phyloP scores from a whole-genome alignment of 192 early-diverging fungal species.

The Chytriomyces sp. region DNA sequence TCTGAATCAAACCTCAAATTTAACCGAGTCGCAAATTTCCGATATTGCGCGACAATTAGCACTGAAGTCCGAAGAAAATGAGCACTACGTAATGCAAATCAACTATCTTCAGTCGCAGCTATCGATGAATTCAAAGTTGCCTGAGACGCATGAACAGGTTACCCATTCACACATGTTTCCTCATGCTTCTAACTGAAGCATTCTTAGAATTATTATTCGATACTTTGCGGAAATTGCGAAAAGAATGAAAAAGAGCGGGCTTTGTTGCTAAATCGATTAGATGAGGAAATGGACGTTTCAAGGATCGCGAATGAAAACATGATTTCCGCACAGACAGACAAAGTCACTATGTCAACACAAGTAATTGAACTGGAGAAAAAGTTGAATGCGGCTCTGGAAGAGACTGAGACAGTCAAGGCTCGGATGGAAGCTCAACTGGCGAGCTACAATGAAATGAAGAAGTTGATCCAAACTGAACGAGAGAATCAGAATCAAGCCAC shows the following conservation, averaged over 20 bases:
- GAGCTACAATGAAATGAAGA: conserved; percentile 30
- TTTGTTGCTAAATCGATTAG: background rate
- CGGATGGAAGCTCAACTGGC: conserved; percentile 14
- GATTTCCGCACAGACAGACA: conserved; percentile 5
- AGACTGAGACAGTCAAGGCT: background rate
- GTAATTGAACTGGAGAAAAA: conserved; percentile 19
- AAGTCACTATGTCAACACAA: background rate
- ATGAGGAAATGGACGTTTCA: background rate
- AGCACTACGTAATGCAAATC: background rate
- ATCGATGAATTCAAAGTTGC: background rate
- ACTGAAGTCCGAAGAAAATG: background rate
- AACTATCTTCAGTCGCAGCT: background rate
- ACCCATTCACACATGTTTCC: background rate
- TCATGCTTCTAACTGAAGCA: background rate
- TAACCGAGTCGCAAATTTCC: background rate
- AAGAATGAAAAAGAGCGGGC: background rate
- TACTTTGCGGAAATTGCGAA: conserved; percentile 11
- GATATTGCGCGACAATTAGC: background rate
- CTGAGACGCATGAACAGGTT: background rate
- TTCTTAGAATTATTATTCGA: background rate
- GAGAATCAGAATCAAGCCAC: background rate
- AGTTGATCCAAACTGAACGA: background rate
- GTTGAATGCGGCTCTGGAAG: conserved; percentile 11
- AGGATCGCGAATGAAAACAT: background rate
- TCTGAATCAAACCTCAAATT: background rate